Percentiles rank a stretch among this genome's conserved stretches.
Conservation (phyloP, 208 protist genomes). For the Trypanosoma scelopori region DNA sequence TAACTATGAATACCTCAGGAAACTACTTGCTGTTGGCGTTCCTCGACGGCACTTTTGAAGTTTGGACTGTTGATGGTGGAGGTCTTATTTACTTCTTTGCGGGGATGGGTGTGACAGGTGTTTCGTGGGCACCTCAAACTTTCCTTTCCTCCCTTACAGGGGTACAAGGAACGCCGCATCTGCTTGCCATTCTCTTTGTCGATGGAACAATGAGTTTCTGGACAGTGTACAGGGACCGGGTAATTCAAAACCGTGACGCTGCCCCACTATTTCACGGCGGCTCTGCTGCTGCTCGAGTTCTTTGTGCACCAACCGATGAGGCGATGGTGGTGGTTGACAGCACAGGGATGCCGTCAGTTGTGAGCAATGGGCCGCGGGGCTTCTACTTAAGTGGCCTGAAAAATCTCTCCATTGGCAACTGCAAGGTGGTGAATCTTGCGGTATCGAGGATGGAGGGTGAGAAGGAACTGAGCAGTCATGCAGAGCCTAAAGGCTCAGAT, state of each 20-base stretch:
- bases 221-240: constrained; percentile 77
- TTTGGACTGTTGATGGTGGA: constrained; percentile 67
- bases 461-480: neutral
- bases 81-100: constrained; percentile 72
- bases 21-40: constrained; percentile 71
- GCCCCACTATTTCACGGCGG: constrained; percentile 42
- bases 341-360: constrained; percentile 23
- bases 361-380: constrained; percentile 4
- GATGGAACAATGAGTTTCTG: constrained; percentile 74
- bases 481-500: neutral
- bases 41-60: constrained; percentile 80
- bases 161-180: constrained; percentile 61
- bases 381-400: constrained; percentile 15
- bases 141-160: constrained; percentile 56
- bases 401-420: constrained; percentile 10
- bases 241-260: constrained; percentile 65
- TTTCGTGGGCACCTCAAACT: constrained; percentile 70
- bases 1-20: constrained; percentile 47
- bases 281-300: constrained; percentile 29
- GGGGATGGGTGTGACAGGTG: constrained; percentile 65
- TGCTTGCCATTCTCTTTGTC: constrained; percentile 71
- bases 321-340: constrained; percentile 50
- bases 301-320: constrained; percentile 39
- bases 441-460: constrained; percentile 11
- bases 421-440: constrained; percentile 10